Conservation (phyloP, 1,139 yeast species). For the Pichia sp. region DNA sequence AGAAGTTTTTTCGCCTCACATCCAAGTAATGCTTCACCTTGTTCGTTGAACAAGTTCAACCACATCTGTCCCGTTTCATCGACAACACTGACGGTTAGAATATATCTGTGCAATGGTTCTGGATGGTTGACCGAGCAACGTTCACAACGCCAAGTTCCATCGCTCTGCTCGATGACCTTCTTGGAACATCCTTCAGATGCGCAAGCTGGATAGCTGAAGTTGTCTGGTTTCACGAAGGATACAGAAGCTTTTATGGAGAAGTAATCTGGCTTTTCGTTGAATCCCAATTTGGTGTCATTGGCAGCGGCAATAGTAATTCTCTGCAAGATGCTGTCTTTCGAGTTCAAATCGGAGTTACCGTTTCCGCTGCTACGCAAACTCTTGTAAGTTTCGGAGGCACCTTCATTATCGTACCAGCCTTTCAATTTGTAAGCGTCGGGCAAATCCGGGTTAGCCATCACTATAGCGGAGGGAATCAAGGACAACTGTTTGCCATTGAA, state of each 20-base stretch:
- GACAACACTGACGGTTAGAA: slow-evolving; percentile 64
- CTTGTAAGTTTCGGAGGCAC: slow-evolving; percentile 58
- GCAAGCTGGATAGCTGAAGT: slow-evolving; percentile 91
- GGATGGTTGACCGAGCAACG: slow-evolving; percentile 71
- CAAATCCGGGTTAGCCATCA: slow-evolving; percentile 79
- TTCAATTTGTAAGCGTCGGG: slow-evolving; percentile 82
- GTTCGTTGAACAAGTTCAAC: slow-evolving; percentile 84
- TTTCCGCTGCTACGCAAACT: slow-evolving; percentile 46
- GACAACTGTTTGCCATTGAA: slow-evolving; percentile 85
- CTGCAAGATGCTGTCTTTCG: slow-evolving; percentile 32
- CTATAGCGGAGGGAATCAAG: slow-evolving; percentile 71
- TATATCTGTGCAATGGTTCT: slow-evolving; percentile 74
- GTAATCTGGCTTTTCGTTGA: slow-evolving; percentile 72
- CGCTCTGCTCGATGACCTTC: slow-evolving; percentile 70
- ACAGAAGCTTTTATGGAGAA: slow-evolving; percentile 73
- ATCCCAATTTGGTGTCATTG: slow-evolving; percentile 66
- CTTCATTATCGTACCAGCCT: slow-evolving; percentile 93
- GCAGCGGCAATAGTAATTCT: slow-evolving; percentile 68
- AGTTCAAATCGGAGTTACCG: slow-evolving; percentile 31
- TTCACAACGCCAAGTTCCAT: slow-evolving; percentile 90
- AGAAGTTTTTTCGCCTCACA: slow-evolving; percentile 64
- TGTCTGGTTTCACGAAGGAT: slow-evolving; percentile 66
- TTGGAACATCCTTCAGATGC: slow-evolving; percentile 69
- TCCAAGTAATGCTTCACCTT: slow-evolving; percentile 68
- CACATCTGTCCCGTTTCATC: slow-evolving; percentile 84